Base-by-base conservation (phyloP, 305 asterid genomes). In the Fraxinus velutina region DNA sequence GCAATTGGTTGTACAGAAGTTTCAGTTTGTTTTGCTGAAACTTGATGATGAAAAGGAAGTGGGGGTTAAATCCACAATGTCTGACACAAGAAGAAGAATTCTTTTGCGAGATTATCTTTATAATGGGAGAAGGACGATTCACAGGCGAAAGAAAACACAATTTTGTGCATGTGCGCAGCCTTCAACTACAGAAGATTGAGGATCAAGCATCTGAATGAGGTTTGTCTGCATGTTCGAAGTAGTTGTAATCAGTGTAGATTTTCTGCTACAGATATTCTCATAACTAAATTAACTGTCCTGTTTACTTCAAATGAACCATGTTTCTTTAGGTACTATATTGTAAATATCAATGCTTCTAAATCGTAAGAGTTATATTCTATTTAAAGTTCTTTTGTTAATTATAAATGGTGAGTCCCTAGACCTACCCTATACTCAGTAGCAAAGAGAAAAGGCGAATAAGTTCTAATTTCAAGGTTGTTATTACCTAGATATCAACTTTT, bases 1-100 rank as follows among this genome's bases (percentile, higher is more conserved):
- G 90, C 98, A 94, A 90, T 37, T 93, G 91, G 98, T 91, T 81
- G 90, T 96, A 70, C 97, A 96, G 88, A 96, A 91, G 91, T 33
- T 94, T 39, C 98, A 93, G 89, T 94, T 93, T 76, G 88, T 91
- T 42, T 76, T 94, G 85, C 84, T 94, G 88, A 92, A 93, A 80
- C 89, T 90, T 55, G 97, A 92, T 15, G 75, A 15, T 68, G 93
- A 83, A 33, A 88, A 36, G 42, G 90, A 90, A 66, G 93, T 90
- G n/a, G 75, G 36, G 39, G 36, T 68, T 29, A 88, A 75, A 80
- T 74, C 83, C 34, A 86, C 62, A 83, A 75, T 83, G 73, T 78
- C 92, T 1, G 98, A 94, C 72, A 50, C 89, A 3, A 93, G 85
- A 83, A 84, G 95, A 80, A 85, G 97, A 84, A 87, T 94, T 83